These are phyloP conservation scores for Mytilinidion resinicola DNA, from an alignment of 495 filamentous ascomycete species.

Conservation along the genomic window DNA sequence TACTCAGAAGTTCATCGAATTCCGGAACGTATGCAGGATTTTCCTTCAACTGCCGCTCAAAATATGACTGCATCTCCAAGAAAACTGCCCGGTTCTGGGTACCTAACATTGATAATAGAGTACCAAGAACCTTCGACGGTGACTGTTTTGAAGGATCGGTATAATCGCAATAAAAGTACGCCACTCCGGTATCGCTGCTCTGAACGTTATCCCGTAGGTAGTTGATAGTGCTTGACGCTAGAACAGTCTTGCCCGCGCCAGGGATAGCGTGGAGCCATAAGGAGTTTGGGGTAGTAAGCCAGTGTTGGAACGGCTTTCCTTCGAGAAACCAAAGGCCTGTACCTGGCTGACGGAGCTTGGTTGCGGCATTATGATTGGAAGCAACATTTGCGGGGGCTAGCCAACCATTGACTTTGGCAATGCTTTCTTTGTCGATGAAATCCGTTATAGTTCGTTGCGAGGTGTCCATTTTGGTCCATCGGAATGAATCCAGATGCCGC, in stretches of 20 bases:
- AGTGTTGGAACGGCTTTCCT: not conserved
- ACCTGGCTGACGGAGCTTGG: not conserved
- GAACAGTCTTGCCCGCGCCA: constrained; percentile 3
- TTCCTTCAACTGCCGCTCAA: not conserved
- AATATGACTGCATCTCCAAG: not conserved
- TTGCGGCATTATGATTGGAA: not conserved
- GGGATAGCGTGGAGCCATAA: constrained; percentile 3
- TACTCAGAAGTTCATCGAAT: not conserved
- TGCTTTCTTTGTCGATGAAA: constrained; percentile 1
- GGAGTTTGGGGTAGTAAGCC: not conserved
- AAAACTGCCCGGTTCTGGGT: not conserved
- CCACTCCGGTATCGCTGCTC: not conserved
- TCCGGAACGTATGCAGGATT: no score
- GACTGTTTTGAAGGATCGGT: not conserved
- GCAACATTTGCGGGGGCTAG: constrained; percentile 3
- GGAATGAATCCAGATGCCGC: not conserved
- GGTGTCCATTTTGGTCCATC: constrained; percentile 1
- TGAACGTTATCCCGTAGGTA: constrained; percentile 4
- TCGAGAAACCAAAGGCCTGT: constrained; percentile 1
- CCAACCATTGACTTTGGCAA: constrained; percentile 6
- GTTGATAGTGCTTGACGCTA: constrained; percentile 4
- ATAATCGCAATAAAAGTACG: constrained; percentile 8
- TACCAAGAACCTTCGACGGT: not conserved
- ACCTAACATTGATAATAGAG: not conserved
- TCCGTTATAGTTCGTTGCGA: constrained; percentile 1